Evolutionary conservation across 495 filamentous ascomycete genomes (phyloP), one percentile per base, ranked within the genome.

Genomic region (Aspergillus bertholletiae): DNA sequence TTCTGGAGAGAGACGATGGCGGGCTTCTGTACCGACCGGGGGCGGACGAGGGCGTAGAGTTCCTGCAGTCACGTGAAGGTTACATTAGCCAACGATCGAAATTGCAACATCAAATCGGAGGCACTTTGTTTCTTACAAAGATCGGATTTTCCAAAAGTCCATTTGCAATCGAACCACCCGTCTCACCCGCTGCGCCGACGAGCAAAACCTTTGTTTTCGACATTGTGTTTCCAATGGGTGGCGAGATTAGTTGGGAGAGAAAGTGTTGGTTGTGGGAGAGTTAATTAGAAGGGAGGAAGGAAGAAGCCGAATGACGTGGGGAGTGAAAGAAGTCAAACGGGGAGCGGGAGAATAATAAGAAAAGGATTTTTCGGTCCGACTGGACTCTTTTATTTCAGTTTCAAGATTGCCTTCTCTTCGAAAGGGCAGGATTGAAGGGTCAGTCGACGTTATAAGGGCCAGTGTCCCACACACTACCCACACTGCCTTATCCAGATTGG

Each of bases 151-250:
- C 70, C 26, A 76, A 53, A 13, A 76, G 58, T 15, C 72, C 73
- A 54, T 73, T 72, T n/a, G 71, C 74, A 53, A 78, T 78, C 12
- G 75, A 78, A 39, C 75, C 72, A 61, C 75, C 75, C 49, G 75
- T 78, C 68, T 78, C 75, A 64, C 75, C 75, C 51, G 73, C 68
- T 47, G 74, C 75, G 45, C 75, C 75, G 58, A 78, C 66, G 59
- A 78, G 56, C 52, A 78, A 56, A 64, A 78, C 72, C 45, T 67
- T 74, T 58, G 71, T 76, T 62, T 67, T 68, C 46, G 67, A 69
- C 73, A 74, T 75, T 56, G 56, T 72, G 51, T 56, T 46, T 46
- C 46, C 43, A 49, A 17, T 39, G 40, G 53, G 52, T 47, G 52
- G 50, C 51, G 48, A 56, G 22, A 40, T 54, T 35, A 17, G n/a